Evolutionary conservation across 169 alveolate genomes (phyloP).

Genomic region (Hepatocystis sp.): DNA sequence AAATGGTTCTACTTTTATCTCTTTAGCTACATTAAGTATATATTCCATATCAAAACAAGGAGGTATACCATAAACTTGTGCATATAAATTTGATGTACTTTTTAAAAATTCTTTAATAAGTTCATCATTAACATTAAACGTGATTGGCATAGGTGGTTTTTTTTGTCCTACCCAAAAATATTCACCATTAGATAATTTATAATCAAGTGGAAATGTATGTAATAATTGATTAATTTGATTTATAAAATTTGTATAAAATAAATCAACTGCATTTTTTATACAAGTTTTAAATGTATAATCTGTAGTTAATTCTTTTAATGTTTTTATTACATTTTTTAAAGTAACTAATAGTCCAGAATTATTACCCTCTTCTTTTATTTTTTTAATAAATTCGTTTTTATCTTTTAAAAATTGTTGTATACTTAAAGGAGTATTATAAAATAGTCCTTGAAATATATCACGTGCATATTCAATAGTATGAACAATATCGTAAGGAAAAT

Average conservation of each 20-base stretch:
- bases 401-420: slow-evolving; percentile 89
- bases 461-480: slow-evolving; percentile 99
- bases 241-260: slow-evolving; percentile 90
- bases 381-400: slow-evolving; percentile 81
- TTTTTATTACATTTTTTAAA: slow-evolving; percentile 68
- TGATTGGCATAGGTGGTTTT: slow-evolving; percentile 96
- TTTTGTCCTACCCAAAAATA: slow-evolving; percentile 99
- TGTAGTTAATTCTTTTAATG: slow-evolving; percentile 73
- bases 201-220: slow-evolving; percentile 96
- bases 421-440: slow-evolving; percentile 95
- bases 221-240: slow-evolving; percentile 94
- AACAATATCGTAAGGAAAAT: slow-evolving; percentile 98
- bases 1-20: slow-evolving; percentile 77
- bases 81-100: slow-evolving; percentile 92
- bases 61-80: slow-evolving; percentile 87
- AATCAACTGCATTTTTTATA: slow-evolving; percentile 88
- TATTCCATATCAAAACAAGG: slow-evolving; percentile 66
- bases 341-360: slow-evolving; percentile 79
- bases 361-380: slow-evolving; percentile 71
- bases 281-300: slow-evolving; percentile 84
- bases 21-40: slow-evolving; percentile 72
- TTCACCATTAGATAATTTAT: slow-evolving; percentile 94
- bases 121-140: slow-evolving; percentile 90
- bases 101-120: slow-evolving; percentile 90
- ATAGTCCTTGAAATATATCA: slow-evolving; percentile 96